Conservation (phyloP, 352 stramenopile species). For the Phytophthora pini region DNA sequence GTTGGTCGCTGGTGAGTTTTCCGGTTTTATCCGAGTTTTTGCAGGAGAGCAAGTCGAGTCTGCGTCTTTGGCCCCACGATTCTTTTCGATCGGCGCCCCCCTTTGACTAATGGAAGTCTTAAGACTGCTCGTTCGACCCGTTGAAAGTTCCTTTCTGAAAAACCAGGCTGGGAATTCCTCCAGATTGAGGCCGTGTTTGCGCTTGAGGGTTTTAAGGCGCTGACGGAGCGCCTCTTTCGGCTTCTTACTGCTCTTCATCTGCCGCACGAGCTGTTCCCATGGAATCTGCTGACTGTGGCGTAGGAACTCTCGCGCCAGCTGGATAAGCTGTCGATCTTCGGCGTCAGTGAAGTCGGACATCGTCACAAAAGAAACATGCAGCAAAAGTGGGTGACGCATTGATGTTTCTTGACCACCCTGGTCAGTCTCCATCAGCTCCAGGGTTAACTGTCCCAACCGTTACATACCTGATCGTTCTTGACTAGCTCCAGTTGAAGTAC, state of each 20-base stretch:
- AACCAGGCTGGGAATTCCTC: constrained; percentile 48
- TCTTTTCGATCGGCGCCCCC: not conserved
- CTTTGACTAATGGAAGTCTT: no score
- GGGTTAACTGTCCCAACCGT: constrained; percentile 10
- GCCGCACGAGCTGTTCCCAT: constrained; percentile 40
- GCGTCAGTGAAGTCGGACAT: constrained; percentile 69
- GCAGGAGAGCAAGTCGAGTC: not conserved
- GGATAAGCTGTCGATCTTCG: constrained; percentile 63
- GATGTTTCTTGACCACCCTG: constrained; percentile 24
- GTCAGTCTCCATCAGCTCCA: constrained; percentile 37
- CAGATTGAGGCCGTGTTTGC: constrained; percentile 44
- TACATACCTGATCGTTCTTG: not conserved
- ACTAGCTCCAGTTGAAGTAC: constrained; percentile 8
- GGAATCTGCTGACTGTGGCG: constrained; percentile 25
- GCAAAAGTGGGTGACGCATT: not conserved
- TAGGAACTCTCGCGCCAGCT: constrained; percentile 37
- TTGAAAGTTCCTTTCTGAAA: constrained; percentile 32
- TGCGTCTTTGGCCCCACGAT: not conserved
- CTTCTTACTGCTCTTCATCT: constrained; percentile 40
- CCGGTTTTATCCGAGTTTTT: not conserved
- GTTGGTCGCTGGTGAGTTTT: not conserved
- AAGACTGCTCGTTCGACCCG: no score
- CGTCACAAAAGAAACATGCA: not conserved
- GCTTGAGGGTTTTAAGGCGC: constrained; percentile 66
- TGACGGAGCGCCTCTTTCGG: constrained; percentile 47